Evolutionary conservation across 2,329 filamentous ascomycete genomes (phyloP).

Genomic region (Colletotrichum melonis): DNA sequence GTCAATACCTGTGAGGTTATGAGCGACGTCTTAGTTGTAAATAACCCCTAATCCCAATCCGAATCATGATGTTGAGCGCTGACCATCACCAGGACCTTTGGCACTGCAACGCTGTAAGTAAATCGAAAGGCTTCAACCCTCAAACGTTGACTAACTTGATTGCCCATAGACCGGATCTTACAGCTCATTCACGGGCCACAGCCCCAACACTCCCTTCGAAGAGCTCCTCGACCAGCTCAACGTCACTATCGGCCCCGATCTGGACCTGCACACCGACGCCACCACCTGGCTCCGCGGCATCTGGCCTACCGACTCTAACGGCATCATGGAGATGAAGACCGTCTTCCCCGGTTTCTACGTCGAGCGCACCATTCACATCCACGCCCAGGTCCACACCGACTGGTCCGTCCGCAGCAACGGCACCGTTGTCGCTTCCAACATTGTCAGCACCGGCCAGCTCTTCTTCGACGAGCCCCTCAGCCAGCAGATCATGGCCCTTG

Average conservation of each 20-base stretch:
- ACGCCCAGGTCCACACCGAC: conserved; percentile 53
- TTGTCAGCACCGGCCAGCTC: conserved; percentile 43
- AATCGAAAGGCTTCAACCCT: too few relatives aligned
- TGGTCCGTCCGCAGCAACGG: conserved; percentile 40
- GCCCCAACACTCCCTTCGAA: conserved; percentile 22
- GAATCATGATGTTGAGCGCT: too few relatives aligned
- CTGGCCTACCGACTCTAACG: conserved; percentile 38
- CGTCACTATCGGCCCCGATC: conserved; percentile 21
- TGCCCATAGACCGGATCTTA: conserved; percentile 18
- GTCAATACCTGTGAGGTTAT: conserved; percentile 38
- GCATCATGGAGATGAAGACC: conserved; percentile 51
- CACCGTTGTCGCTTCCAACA: conserved; percentile 37
- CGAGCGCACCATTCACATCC: conserved; percentile 60
- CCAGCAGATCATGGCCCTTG: conserved; percentile 55
- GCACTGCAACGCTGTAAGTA: conserved; percentile 27
- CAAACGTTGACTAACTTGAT: too few relatives aligned
- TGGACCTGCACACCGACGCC: conserved; percentile 27
- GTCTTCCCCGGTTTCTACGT: conserved; percentile 59
- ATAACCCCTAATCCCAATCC: too few relatives aligned
- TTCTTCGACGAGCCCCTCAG: conserved; percentile 29
- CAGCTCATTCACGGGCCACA: conserved; percentile 19
- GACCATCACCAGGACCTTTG: background rate
- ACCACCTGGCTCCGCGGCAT: conserved; percentile 30
- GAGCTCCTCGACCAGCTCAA: conserved; percentile 30
- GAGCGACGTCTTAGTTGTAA: too few relatives aligned